Percentiles rank a stretch among this genome's conserved stretches.
Conservation (phyloP, 805 yeast species). For the Starmerella etchellsii region DNA sequence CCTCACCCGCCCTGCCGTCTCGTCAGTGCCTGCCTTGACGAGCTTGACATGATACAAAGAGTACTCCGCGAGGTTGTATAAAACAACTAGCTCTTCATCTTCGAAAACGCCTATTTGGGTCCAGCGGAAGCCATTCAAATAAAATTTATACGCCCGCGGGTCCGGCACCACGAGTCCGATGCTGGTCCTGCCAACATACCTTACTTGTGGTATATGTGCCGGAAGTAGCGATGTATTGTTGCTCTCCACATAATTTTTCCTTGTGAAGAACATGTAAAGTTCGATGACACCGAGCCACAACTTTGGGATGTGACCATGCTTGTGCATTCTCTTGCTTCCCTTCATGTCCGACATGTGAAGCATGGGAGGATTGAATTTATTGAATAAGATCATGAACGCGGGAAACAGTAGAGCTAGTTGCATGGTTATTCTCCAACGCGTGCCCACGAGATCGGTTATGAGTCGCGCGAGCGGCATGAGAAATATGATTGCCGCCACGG, state of each 20-base stretch:
- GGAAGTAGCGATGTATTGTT: not conserved
- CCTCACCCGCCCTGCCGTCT: not conserved
- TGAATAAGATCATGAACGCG: not conserved
- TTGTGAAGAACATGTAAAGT: not conserved
- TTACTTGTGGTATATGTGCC: no score
- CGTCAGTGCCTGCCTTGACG: not conserved
- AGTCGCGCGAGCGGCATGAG: not conserved
- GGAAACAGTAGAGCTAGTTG: not conserved
- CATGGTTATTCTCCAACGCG: not conserved
- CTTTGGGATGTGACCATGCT: not conserved
- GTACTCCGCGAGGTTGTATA: constrained; percentile 6
- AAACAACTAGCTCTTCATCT: constrained; percentile 2
- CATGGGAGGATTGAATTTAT: not conserved
- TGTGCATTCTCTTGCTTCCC: not conserved
- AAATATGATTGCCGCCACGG: not conserved
- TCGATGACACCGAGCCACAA: not conserved
- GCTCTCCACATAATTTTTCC: not conserved
- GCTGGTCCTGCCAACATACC: constrained; percentile 5
- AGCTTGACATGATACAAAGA: constrained; percentile 4
- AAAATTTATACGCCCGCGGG: not conserved
- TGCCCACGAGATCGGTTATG: not conserved
- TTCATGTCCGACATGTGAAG: not conserved
- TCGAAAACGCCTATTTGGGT: constrained; percentile 7
- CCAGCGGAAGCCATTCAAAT: constrained; percentile 9
- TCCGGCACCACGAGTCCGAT: constrained; percentile 4